Percentiles rank a stretch among this genome's conserved stretches.
Conservation (phyloP, 768 basidiomycete species). For the Boletus insuetus region DNA sequence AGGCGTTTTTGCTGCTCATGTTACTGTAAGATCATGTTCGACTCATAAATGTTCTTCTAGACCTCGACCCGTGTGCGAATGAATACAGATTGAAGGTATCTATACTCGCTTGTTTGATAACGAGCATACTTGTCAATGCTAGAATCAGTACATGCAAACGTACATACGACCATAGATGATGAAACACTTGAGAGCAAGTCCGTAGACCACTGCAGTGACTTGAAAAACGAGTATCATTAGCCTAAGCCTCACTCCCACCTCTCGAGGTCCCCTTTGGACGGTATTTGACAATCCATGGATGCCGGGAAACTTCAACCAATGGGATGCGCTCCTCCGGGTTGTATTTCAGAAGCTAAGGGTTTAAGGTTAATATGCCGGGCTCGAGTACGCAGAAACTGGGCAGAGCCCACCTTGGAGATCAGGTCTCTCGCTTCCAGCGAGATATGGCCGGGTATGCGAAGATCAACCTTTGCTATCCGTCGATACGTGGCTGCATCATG, state of each 20-base stretch:
- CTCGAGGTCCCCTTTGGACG: slow-evolving; percentile 46
- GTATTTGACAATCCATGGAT: slow-evolving; percentile 84
- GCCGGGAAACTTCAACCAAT: slow-evolving; percentile 67
- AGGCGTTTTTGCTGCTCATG: not conserved
- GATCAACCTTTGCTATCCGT: slow-evolving; percentile 85
- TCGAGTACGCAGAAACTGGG: not conserved
- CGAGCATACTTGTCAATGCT: not conserved
- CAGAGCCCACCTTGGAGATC: slow-evolving; percentile 38
- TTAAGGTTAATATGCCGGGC: slow-evolving; percentile 10
- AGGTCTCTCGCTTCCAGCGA: slow-evolving; percentile 45
- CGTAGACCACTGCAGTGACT: not conserved
- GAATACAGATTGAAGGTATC: not conserved
- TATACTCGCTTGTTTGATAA: not conserved
- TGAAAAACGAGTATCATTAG: not conserved
- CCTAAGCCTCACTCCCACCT: slow-evolving; percentile 25
- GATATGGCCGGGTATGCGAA: slow-evolving; percentile 44
- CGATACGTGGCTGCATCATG: slow-evolving; percentile 72
- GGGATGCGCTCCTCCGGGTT: slow-evolving; percentile 76
- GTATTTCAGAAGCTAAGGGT: slow-evolving; percentile 72
- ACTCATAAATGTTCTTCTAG: too few species aligned
- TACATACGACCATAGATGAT: slow-evolving; percentile 14
- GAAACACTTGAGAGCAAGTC: slow-evolving; percentile 1
- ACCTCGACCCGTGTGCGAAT: not conserved
- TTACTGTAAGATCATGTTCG: too few species aligned
- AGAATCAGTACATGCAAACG: slow-evolving; percentile 11